Conservation (phyloP, 805 yeast genomes). For the Kuraishia borneana region DNA sequence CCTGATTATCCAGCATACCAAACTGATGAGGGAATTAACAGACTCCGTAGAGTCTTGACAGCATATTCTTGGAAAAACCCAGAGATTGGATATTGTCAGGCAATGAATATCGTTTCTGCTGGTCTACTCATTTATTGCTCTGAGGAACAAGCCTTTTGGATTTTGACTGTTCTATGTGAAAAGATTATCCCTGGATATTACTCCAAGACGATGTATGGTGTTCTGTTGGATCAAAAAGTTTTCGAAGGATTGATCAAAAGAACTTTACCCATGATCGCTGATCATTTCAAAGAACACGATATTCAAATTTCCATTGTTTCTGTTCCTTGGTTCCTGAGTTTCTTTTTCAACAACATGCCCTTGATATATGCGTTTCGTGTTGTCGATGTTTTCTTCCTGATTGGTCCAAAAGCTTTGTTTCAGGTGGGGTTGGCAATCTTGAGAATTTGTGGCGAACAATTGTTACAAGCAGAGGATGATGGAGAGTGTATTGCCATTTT, state of each 20-base stretch:
- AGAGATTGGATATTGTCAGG: slow-evolving; percentile 96
- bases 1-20: slow-evolving; percentile 97
- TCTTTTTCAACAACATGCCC: slow-evolving; percentile 90
- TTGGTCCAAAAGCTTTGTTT: slow-evolving; percentile 82
- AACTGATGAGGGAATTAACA: slow-evolving; percentile 67
- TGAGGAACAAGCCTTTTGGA: slow-evolving; percentile 98
- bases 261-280: slow-evolving; percentile 83
- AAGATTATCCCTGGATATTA: slow-evolving; percentile 89
- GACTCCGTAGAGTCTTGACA: slow-evolving; percentile 78
- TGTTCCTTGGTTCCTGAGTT: slow-evolving; percentile 89
- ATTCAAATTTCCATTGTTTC: slow-evolving; percentile 91
- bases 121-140: slow-evolving; percentile 75
- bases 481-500: slow-evolving; percentile 82
- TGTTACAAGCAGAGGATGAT: slow-evolving; percentile 76
- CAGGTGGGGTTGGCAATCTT: slow-evolving; percentile 92
- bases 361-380: slow-evolving; percentile 86
- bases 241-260: slow-evolving; percentile 84
- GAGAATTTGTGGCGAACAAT: slow-evolving; percentile 76
- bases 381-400: slow-evolving; percentile 78
- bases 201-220: slow-evolving; percentile 96
- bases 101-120: slow-evolving; percentile 91
- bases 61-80: slow-evolving; percentile 97
- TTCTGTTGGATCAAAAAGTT: slow-evolving; percentile 85
- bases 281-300: slow-evolving; percentile 65
- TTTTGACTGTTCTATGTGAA: slow-evolving; percentile 71